Base-by-base conservation (phyloP, 257 asterid genomes). In the Catharanthus roseus region DNA sequence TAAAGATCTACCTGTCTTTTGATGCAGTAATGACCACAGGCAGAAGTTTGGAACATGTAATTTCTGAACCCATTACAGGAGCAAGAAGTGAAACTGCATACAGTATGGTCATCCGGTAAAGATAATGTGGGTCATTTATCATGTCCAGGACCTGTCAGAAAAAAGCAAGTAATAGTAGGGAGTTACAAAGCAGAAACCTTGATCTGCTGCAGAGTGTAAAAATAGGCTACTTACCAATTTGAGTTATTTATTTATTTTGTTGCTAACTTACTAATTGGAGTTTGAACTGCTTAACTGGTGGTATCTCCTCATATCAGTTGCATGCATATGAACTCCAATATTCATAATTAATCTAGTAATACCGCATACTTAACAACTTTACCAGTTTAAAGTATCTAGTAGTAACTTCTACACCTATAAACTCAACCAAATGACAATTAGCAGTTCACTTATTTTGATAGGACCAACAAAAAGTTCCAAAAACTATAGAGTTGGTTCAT, bases 11-110 rank as follows among this genome's bases (percentile, higher is more conserved):
- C 97, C 95, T 84, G 85, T 88, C 98, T 82, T 90, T 87, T 7
- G 96, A 81, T 54, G 92, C 84, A 47, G 81, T 73, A 29, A 92
- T 84, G 50, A 85, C 75, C n/a, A 82, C 89, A 21, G 89, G 89
- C 65, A 85, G 80, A 62, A 81, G 85, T 63, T 77, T 83, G 33
- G 85, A 80, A 67, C 87, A 82, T 47, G 89, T 79, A 66, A 85
- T 75, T 58, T 82, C 87, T 6, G 87, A 75, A 70, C 89, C 89
- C 89, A 85, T 76, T 39, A 78, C 82, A 33, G 82, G 86, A 73
- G 90, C 85, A 69, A 87, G 89, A 67, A 85, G 86, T 49, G 90
- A 83, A 72, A 84, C 64, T 53, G 91, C 95, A 36, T 69, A 79
- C 56, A 82, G 82, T 66, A 88, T 80, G 67, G 88, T 84, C 89